phyloP scores from a whole-genome alignment of 352 stramenopile species.

The Globisporangium splendens region DNA sequence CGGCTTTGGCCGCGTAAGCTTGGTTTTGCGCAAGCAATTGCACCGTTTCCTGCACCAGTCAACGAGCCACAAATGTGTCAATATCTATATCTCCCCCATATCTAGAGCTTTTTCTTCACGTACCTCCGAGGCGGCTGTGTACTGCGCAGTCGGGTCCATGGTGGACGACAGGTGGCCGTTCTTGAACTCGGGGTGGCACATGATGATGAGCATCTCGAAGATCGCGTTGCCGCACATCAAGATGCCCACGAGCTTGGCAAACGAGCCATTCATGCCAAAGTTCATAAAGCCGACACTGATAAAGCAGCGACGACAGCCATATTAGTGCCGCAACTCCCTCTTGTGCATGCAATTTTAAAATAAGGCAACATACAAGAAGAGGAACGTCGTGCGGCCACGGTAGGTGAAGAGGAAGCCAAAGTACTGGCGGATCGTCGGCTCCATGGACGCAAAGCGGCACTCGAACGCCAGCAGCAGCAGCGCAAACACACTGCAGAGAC shows the following conservation, averaged over 20 bases:
- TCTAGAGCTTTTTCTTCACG: no score
- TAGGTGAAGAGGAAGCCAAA: conserved; percentile 90
- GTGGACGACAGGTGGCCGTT: conserved; percentile 58
- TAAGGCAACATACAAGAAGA: conserved; percentile 54
- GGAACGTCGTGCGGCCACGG: conserved; percentile 74
- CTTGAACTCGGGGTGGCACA: conserved; percentile 85
- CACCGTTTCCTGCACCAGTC: conserved; percentile 60
- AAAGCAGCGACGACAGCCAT: not conserved
- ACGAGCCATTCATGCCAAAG: conserved; percentile 77
- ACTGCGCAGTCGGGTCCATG: conserved; percentile 78
- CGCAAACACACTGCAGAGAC: conserved; percentile 64
- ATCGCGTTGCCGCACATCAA: conserved; percentile 79
- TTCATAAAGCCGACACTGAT: conserved; percentile 82
- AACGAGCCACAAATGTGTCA: not conserved
- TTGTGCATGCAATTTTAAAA: no score
- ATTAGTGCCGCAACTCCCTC: not conserved
- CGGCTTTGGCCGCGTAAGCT: conserved; percentile 50
- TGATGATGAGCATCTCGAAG: conserved; percentile 75
- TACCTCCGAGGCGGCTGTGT: conserved; percentile 53
- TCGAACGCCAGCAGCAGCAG: conserved; percentile 81
- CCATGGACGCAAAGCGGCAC: conserved; percentile 86
- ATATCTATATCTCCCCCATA: no score
- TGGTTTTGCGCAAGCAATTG: conserved; percentile 61
- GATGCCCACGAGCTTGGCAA: conserved; percentile 66
- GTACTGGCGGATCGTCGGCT: conserved; percentile 78